phyloP scores from a whole-genome alignment of 805 yeast species.

The Kuraishia hungarica region DNA sequence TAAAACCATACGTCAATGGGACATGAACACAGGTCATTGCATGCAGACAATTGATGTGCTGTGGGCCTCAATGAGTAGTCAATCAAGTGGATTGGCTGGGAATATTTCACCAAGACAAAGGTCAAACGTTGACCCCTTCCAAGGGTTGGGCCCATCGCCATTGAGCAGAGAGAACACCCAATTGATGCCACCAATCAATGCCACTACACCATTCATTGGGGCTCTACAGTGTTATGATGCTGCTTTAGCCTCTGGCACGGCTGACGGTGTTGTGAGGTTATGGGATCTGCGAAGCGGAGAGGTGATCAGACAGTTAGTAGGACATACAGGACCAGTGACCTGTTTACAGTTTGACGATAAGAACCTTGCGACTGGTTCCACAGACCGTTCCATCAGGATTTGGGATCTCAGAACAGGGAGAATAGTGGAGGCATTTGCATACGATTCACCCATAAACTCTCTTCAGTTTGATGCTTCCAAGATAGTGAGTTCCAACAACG shows the following conservation, averaged over 20 bases:
- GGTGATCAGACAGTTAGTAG: constrained; percentile 49
- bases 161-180: not conserved
- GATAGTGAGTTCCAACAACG: constrained; percentile 45
- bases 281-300: constrained; percentile 74
- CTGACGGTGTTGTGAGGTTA: constrained; percentile 64
- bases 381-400: constrained; percentile 53
- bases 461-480: constrained; percentile 52
- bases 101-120: not conserved
- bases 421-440: constrained; percentile 52
- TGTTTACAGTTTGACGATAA: constrained; percentile 62
- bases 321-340: constrained; percentile 66
- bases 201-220: constrained; percentile 39
- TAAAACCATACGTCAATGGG: constrained; percentile 72
- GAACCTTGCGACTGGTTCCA: constrained; percentile 54
- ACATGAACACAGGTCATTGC: constrained; percentile 54
- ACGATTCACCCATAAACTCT: constrained; percentile 44
- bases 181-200: constrained; percentile 2
- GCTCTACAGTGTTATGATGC: constrained; percentile 68
- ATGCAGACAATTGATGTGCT: constrained; percentile 62
- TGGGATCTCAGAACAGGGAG: constrained; percentile 73
- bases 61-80: constrained; percentile 34
- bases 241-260: constrained; percentile 72
- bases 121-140: not conserved
- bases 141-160: not conserved
- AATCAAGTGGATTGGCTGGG: not conserved